phyloP scores from a whole-genome alignment of 495 filamentous ascomycete genomes.

The Copromyces sp. region DNA sequence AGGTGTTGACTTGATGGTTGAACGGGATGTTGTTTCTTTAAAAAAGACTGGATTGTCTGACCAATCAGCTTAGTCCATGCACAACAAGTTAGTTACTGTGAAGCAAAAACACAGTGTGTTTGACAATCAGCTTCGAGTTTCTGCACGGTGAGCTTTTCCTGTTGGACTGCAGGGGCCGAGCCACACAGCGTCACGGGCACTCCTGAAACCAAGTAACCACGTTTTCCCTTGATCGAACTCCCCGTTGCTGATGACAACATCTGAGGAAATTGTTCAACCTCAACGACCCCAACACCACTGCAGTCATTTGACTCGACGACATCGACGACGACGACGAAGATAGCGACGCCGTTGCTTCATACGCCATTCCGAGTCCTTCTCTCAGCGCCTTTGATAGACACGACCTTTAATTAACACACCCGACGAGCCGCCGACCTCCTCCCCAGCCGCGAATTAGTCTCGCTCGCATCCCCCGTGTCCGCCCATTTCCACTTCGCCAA shows the following conservation, averaged over 20 bases:
- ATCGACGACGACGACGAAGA: background rate
- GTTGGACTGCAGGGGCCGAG: constrained; percentile 3
- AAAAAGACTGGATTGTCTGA: background rate
- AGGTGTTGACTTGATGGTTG: background rate
- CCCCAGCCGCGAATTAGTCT: background rate
- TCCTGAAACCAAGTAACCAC: constrained; percentile 18
- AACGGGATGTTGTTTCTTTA: background rate
- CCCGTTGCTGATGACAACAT: background rate
- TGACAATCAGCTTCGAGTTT: background rate
- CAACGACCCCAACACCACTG: background rate
- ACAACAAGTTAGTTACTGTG: background rate
- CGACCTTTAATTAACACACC: background rate
- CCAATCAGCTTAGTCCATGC: background rate
- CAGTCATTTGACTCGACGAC: background rate
- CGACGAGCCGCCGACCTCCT: background rate
- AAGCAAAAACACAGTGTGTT: background rate
- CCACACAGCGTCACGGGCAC: background rate
- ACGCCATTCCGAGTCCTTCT: background rate
- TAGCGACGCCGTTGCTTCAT: background rate
- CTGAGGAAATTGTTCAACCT: background rate
- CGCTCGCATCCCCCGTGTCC: background rate
- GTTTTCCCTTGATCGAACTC: constrained; percentile 12
- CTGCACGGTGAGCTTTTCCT: constrained; percentile 2
- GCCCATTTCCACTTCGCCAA: background rate
- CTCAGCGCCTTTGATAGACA: background rate